Percentiles rank a stretch among this genome's conserved stretches.
Conservation (phyloP, 192 early-diverging fungal genomes). For the Coemansia sp. region DNA sequence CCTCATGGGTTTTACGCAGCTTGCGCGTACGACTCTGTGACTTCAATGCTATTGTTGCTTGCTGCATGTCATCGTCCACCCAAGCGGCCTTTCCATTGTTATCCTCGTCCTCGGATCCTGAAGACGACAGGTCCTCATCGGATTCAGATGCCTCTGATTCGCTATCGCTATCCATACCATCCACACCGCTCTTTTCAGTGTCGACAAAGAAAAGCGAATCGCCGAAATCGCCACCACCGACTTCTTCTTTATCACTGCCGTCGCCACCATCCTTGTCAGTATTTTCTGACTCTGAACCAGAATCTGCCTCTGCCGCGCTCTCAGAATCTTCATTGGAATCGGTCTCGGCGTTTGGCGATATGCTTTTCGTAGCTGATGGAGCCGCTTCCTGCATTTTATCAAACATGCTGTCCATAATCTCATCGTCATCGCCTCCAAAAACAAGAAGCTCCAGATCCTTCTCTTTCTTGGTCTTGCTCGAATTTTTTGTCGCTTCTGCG, state of each 20-base stretch:
- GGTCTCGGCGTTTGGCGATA: not conserved
- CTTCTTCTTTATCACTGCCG: not conserved
- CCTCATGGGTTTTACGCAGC: constrained; percentile 71
- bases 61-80: constrained; percentile 77
- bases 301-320: not conserved
- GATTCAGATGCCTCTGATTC: constrained; percentile 14
- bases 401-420: constrained; percentile 20
- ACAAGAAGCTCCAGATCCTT: constrained; percentile 71
- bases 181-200: constrained; percentile 28
- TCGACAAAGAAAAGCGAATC: constrained; percentile 44
- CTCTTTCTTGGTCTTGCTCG: constrained; percentile 65
- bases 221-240: constrained; percentile 5
- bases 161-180: constrained; percentile 29
- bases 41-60: constrained; percentile 70
- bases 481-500: not conserved
- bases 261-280: not conserved
- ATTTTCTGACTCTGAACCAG: no score
- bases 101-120: constrained; percentile 26
- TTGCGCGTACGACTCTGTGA: constrained; percentile 68
- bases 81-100: constrained; percentile 63
- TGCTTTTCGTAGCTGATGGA: not conserved
- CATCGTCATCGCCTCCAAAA: constrained; percentile 66
- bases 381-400: constrained; percentile 13
- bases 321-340: not conserved
- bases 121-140: not conserved